These are phyloP conservation scores for Phaeosphaeria sp. DNA, from an alignment of 2,329 filamentous ascomycete genomes.

Conservation along the genomic window DNA sequence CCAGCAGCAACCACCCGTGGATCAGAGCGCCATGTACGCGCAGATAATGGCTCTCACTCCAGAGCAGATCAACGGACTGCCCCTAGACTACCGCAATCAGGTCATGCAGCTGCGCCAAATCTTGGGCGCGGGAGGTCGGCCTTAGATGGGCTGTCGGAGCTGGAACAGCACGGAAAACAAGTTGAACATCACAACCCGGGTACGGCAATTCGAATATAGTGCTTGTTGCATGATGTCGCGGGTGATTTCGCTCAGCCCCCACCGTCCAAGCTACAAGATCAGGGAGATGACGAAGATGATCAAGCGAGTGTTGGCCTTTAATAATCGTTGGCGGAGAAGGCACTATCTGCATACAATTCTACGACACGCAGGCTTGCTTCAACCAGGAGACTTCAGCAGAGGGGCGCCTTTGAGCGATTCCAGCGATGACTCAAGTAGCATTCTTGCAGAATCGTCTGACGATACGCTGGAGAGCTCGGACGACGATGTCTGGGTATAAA, in stretches of 20 bases:
- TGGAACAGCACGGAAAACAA: background rate
- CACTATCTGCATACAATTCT: background rate
- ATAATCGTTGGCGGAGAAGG: background rate
- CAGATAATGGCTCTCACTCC: constrained; percentile 83
- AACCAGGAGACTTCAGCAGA: background rate
- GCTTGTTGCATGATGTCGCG: background rate
- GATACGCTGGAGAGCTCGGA: background rate
- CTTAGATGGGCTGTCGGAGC: constrained; percentile 4
- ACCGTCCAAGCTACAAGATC: background rate
- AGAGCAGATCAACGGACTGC: constrained; percentile 78
- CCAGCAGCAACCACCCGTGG: constrained; percentile 25
- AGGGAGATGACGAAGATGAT: background rate
- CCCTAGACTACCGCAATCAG: constrained; percentile 77
- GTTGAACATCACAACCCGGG: background rate
- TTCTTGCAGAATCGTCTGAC: background rate
- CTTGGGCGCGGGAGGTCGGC: constrained; percentile 52
- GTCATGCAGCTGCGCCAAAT: constrained; percentile 78
- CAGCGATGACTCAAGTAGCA: background rate
- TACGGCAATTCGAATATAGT: background rate
- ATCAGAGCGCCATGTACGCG: constrained; percentile 75
- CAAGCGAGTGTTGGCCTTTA: background rate
- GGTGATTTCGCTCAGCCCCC: background rate
- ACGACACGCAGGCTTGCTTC: background rate
- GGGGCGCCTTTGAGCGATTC: too few species aligned
- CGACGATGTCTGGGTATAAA: background rate